A percentile compares a stretch with the other conserved stretches of the same genome.
Conservation (phyloP, 768 basidiomycete species). For the Pulveroboletus sp. region DNA sequence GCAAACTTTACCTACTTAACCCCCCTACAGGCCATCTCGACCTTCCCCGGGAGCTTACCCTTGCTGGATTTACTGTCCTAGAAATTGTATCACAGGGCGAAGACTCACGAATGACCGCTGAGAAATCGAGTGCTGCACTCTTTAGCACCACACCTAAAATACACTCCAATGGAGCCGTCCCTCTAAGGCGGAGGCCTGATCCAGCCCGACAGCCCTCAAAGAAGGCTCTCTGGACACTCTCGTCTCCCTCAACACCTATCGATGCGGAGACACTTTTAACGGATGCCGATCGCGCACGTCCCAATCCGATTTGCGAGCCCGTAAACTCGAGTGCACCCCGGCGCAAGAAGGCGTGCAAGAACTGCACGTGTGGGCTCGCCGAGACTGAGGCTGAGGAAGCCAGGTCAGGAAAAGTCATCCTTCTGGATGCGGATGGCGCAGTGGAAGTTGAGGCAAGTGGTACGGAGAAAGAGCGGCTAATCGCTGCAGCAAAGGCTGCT, state of each 20-base stretch:
- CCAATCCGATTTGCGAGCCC: constrained; percentile 74
- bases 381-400: constrained; percentile 88
- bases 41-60: constrained; percentile 55
- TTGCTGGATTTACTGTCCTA: constrained; percentile 61
- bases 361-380: constrained; percentile 92
- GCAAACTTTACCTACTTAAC: constrained; percentile 64
- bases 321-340: constrained; percentile 45
- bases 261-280: constrained; percentile 84
- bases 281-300: constrained; percentile 73
- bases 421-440: constrained; percentile 59
- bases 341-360: constrained; percentile 91
- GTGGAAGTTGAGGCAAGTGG: constrained; percentile 53
- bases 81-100: constrained; percentile 34
- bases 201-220: constrained; percentile 65
- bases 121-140: constrained; percentile 53
- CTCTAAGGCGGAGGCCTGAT: constrained; percentile 50
- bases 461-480: constrained; percentile 59
- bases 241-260: constrained; percentile 66
- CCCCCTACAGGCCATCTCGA: constrained; percentile 39
- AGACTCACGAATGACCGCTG: constrained; percentile 52
- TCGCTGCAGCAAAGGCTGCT: constrained; percentile 62
- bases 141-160: constrained; percentile 24
- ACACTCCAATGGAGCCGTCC: constrained; percentile 29
- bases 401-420: constrained; percentile 53
- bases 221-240: constrained; percentile 85